Evolutionary conservation across 495 filamentous ascomycete genomes (phyloP), one percentile per base, ranked within the genome.

Genomic region (Penicillium canariense): DNA sequence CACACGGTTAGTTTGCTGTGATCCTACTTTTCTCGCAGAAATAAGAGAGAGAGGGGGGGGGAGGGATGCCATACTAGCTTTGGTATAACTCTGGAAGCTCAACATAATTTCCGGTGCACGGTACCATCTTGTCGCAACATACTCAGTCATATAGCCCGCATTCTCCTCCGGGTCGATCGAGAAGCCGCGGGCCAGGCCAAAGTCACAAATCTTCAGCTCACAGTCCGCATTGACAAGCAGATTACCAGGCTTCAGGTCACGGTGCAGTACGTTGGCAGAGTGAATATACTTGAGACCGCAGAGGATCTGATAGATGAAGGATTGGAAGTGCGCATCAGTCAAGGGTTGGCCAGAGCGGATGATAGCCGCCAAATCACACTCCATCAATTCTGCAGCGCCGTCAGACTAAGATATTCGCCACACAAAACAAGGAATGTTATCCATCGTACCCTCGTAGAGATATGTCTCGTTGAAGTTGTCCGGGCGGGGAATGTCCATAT

Each of bases 381-480:
- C 94, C 94, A 98, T 98, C 68, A 98, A 81, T 71, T 98, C 94
- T 98, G 67, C 40, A 48, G 25, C 7, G 30, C 39, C 45, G 30
- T 72, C 42, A 70, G 27, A 43, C 20, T n/a, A n/a, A n/a, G n/a
- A n/a, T n/a, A n/a, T n/a, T n/a, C n/a, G n/a, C 1, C 22, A 15
- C 23, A 22, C 40, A 8, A 17, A 26, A 14, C 4, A 31, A 28
- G 15, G 35, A 18, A 22, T 11, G n/a, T 42, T n/a, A n/a, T n/a
- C n/a, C n/a, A n/a, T 36, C 52, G 76, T 61, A 96, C 93, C 94
- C 82, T 97, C 93, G 63, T 97, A 97, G 38, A 98, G 85, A 78
- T 98, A 98, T 48, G 90, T 93, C 77, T 98, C 94, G 73, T 97
- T 98, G 76, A 98, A 98, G 77, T 95, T 96, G 31, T 98, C 93